Conservation (phyloP, 805 yeast species). For the Kuraishia hungarica region DNA sequence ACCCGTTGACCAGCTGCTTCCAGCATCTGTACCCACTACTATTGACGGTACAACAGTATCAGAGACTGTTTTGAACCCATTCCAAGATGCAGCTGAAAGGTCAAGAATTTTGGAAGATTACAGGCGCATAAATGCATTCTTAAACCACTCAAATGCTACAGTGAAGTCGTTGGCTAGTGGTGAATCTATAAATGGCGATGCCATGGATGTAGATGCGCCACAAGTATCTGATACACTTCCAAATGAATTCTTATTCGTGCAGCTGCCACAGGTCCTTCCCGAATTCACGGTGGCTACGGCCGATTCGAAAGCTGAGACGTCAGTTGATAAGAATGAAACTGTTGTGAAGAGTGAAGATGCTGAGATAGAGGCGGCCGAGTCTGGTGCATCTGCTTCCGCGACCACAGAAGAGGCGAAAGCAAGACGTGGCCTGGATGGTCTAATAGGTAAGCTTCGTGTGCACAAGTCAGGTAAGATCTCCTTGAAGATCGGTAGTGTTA, state of each 20-base stretch:
- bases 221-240: neutral
- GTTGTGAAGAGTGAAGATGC: neutral
- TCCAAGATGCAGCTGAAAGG: conserved; percentile 27
- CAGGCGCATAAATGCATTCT: neutral
- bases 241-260: conserved; percentile 15
- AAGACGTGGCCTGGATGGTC: conserved; percentile 36
- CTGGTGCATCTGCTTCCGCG: conserved; percentile 2
- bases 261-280: conserved; percentile 21
- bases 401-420: neutral
- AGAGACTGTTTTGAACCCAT: conserved; percentile 10
- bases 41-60: neutral
- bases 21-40: neutral
- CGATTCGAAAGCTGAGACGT: neutral
- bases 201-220: neutral
- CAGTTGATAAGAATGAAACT: neutral
- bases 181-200: neutral
- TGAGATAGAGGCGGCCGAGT: conserved; percentile 6
- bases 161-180: neutral
- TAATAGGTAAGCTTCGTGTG: conserved; percentile 62
- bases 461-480: conserved; percentile 82
- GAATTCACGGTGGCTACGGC: conserved; percentile 8
- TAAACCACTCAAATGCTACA: neutral
- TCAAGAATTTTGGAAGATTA: conserved; percentile 29
- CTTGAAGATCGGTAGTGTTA: conserved; percentile 61
- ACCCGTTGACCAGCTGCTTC: conserved; percentile 3